phyloP scores from a whole-genome alignment of 2,329 filamentous ascomycete genomes.

The Cryphonectria parasitica region DNA sequence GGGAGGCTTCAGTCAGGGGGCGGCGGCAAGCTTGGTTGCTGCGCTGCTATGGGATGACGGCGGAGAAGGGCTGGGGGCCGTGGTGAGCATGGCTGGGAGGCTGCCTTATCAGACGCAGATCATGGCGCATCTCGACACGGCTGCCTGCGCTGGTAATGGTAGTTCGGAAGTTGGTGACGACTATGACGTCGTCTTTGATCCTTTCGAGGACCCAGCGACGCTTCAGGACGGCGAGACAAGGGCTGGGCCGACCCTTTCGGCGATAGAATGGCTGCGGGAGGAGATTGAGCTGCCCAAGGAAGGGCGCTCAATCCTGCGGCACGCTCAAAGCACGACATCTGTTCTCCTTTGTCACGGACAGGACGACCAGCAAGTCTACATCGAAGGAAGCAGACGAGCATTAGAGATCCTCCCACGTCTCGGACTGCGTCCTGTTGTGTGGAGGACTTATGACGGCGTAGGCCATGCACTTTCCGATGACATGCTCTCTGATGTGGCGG shows the following conservation, averaged over 20 bases:
- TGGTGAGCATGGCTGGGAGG: constrained; percentile 51
- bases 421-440: constrained; percentile 39
- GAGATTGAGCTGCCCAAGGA: constrained; percentile 30
- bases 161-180: constrained; percentile 12
- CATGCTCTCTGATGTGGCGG: constrained; percentile 45
- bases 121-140: constrained; percentile 30
- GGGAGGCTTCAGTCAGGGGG: constrained; percentile 59
- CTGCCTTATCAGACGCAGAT: constrained; percentile 46
- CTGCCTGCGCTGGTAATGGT: not conserved
- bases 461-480: constrained; percentile 50
- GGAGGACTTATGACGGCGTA: constrained; percentile 45
- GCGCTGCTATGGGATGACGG: constrained; percentile 51
- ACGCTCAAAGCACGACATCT: constrained; percentile 36
- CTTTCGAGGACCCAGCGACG: constrained; percentile 13
- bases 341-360: constrained; percentile 52
- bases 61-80: constrained; percentile 39
- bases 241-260: constrained; percentile 6
- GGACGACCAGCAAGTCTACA: constrained; percentile 47
- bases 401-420: constrained; percentile 40
- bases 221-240: constrained; percentile 23
- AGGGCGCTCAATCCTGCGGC: constrained; percentile 11
- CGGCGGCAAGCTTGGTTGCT: constrained; percentile 49
- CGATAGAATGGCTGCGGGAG: constrained; percentile 31
- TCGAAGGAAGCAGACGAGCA: constrained; percentile 42
- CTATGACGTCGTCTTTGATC: constrained; percentile 27